Base-by-base conservation (phyloP, 306 rosid species). In the Chamaecrista fasciculata region DNA sequence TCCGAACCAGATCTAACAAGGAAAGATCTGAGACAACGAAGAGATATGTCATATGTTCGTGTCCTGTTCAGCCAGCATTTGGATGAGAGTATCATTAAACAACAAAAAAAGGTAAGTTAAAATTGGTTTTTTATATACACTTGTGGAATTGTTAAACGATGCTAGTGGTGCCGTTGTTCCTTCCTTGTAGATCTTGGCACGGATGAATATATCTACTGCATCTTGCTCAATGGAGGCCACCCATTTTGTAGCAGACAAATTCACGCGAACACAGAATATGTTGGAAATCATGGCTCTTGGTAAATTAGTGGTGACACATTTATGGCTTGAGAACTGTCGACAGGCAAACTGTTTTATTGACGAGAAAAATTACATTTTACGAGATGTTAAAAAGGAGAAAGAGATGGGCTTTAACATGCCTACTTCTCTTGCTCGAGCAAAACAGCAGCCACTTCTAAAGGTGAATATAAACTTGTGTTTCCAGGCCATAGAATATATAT, bases 371-470 rank as follows among this genome's bases (percentile, higher is more conserved):
- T 84, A 85, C 78, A 82, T 94, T 52, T 83, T 94, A 26, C 78
- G 95, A 63, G 99, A 94, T 52, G 68, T 76, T 51, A 91, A 83
- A 77, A 94, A 87, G 83, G 99, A 94, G 77, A 94, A 82, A 84
- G 96, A 91, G 86, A 79, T 89, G 58, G 96, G 97, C 49, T 94
- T 94, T 73, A 81, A 72, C 86, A 91, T 94, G 99, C 88, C 87
- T 15, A 78, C 67, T 56, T 91, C 99, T 29, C 81, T 94, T 78
- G 76, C 88, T 36, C 79, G 49, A 74, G 99, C 99, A 34, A 79
- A 81, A 77, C 81, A 80, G 57, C 78, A 67, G 67, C 92, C 96
- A 47, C 92, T 94, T 69, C 76, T 91, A 40, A 75, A 78, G 91
- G 99, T 94, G 79, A 67, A 51, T 46, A 0, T n/a, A n/a, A n/a